Base-by-base conservation (phyloP, 192 early-diverging fungal genomes). In the Coemansia sp. region DNA sequence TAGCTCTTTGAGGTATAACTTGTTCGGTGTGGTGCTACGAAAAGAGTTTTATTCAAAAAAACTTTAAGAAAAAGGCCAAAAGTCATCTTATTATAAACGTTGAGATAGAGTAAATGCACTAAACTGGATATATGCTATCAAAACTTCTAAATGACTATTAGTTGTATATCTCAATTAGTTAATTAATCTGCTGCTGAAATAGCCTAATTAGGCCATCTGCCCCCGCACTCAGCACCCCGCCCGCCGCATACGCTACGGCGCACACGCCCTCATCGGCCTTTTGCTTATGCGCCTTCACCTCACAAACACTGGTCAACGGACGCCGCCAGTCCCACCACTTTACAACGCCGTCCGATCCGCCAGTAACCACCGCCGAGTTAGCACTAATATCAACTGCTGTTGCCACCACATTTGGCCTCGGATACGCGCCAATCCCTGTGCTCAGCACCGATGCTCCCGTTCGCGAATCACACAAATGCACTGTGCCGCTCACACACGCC, bases 291-390 rank as follows among this genome's bases (percentile, higher is more conserved):
- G 64, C 61, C 0, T 19, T 12, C 5, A 59, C 38, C 29, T 77
- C 63, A 21, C 50, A 41, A n/a, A 68, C 38, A 49, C 61, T 45
- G 10, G 54, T 8, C 10, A 37, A 12, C 9, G 71, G 47, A 6
- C 48, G 39, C 2, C 80, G 75, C 41, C 71, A 59, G 66, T 82
- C 80, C 80, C 80, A 82, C 80, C 75, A 77, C 26, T 45, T 56
- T 6, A 82, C 75, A 0, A 71, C 55, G 35, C 75, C 74, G 29
- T 77, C 68, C 7, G 80, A 74, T 0, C 61, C 67, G 17, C 80
- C 80, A 0, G 71, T 70, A 7, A 71, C 75, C 11, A 73, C 6
- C 3, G 14, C 23, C 39, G 35, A 2, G 3, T 22, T 8, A 2
- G 14, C 45, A 1, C 23, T 4, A n/a, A 70, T 4, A 38, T 61